phyloP scores from a whole-genome alignment of 768 basidiomycete genomes.

The Favolaschia claudopus region DNA sequence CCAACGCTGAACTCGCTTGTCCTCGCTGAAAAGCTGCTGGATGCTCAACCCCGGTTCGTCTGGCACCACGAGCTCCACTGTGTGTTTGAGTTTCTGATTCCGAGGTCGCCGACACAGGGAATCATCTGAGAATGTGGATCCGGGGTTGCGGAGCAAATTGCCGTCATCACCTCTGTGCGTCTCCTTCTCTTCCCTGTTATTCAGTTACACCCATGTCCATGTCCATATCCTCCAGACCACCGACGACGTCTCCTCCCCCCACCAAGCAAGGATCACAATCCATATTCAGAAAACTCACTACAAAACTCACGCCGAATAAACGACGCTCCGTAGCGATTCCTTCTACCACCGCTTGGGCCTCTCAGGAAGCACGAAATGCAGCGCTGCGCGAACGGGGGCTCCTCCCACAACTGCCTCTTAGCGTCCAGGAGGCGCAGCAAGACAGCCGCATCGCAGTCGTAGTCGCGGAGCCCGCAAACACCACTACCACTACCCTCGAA shows the following conservation, averaged over 20 bases:
- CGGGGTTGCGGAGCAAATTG: not conserved
- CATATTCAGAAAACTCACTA: constrained; percentile 43
- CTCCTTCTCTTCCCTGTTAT: not conserved
- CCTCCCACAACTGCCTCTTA: constrained; percentile 55
- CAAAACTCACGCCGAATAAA: constrained; percentile 34
- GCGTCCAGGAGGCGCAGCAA: constrained; percentile 46
- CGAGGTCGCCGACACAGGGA: too few relatives aligned
- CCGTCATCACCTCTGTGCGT: not conserved
- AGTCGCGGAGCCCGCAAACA: constrained; percentile 20
- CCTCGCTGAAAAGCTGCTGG: constrained; percentile 16
- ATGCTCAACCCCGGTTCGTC: not conserved
- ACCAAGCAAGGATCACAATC: constrained; percentile 37
- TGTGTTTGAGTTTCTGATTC: not conserved
- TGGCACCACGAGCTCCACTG: not conserved
- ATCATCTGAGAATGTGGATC: constrained; percentile 18
- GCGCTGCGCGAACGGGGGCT: constrained; percentile 69
- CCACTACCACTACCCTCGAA: constrained; percentile 13
- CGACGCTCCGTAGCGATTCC: constrained; percentile 24
- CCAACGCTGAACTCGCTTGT: not conserved
- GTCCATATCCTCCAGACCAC: constrained; percentile 10
- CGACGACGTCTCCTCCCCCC: not conserved
- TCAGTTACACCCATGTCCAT: not conserved
- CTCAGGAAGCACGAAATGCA: constrained; percentile 55
- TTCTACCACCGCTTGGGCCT: constrained; percentile 29
- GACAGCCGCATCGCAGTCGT: constrained; percentile 48